phyloP scores from a whole-genome alignment of 202 grass and related monocot species.

The Carex arenaria region DNA sequence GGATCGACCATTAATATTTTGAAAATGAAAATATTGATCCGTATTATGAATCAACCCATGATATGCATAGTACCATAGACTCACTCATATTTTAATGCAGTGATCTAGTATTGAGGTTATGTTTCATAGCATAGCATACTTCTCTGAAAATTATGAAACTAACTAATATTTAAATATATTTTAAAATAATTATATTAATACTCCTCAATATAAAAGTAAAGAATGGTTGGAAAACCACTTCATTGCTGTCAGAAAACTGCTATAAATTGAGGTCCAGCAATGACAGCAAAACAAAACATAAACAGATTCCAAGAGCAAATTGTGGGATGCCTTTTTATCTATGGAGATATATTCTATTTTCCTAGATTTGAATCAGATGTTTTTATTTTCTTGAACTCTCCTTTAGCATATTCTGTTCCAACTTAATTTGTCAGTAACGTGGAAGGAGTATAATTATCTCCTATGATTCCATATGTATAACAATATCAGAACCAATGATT shows the following conservation, averaged over 20 bases:
- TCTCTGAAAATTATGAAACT: neutral
- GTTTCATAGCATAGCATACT: neutral
- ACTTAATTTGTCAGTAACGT: neutral
- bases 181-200: neutral
- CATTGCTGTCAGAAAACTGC: neutral
- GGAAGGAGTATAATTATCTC: neutral
- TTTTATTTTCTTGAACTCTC: neutral
- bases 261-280: neutral
- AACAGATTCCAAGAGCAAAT: neutral
- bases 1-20: no score
- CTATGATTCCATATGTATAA: neutral
- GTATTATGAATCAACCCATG: no score
- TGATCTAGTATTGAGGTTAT: neutral
- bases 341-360: conserved; percentile 1
- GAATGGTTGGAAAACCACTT: neutral
- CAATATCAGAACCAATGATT: neutral
- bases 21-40: no score
- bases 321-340: neutral
- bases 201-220: neutral
- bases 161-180: neutral
- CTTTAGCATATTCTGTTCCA: neutral
- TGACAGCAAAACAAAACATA: neutral
- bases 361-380: conserved; percentile 7
- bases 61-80: no score
- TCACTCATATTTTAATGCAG: neutral